Percentiles rank a stretch among this genome's conserved stretches.
Evolutionary conservation across 2,329 filamentous ascomycete species (phyloP).

Genomic region (Apiospora saccharicola): DNA sequence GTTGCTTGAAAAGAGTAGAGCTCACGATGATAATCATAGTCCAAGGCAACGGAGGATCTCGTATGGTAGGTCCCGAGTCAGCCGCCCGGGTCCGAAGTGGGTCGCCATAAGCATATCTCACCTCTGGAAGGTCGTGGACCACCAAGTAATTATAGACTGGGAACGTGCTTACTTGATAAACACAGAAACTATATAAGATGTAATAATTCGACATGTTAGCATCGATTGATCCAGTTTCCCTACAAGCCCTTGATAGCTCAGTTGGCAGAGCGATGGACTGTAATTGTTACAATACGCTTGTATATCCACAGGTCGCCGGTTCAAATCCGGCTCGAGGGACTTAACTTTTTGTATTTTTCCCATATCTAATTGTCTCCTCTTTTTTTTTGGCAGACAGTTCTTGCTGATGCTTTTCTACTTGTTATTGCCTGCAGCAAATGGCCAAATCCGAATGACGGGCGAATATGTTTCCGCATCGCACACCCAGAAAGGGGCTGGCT

Average conservation of each 20-base stretch:
- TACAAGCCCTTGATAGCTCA: slow-evolving; percentile 4
- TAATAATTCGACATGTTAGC: too few relatives aligned
- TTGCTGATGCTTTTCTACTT: neutral
- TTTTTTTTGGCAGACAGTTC: too few relatives aligned
- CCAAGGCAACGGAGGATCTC: neutral
- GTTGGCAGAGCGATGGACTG: slow-evolving; percentile 21
- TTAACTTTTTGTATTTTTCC: neutral
- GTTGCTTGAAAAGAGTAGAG: too few relatives aligned
- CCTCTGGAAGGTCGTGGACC: neutral
- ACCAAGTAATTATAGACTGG: neutral
- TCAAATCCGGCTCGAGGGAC: slow-evolving; percentile 22
- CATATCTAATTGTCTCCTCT: too few relatives aligned
- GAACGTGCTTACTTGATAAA: neutral
- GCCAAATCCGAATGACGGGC: too few relatives aligned
- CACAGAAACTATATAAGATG: neutral
- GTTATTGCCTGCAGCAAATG: neutral
- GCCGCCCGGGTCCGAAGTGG: neutral
- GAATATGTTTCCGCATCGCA: too few relatives aligned
- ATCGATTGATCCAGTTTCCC: too few relatives aligned
- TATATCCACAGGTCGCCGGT: slow-evolving; percentile 22
- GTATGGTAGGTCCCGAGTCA: neutral
- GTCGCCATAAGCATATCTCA: neutral
- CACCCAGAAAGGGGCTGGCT: too few relatives aligned
- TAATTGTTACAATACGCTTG: slow-evolving; percentile 18
- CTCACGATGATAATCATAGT: neutral